phyloP scores from a whole-genome alignment of 495 filamentous ascomycete species.

The Elasticomyces elasticus region DNA sequence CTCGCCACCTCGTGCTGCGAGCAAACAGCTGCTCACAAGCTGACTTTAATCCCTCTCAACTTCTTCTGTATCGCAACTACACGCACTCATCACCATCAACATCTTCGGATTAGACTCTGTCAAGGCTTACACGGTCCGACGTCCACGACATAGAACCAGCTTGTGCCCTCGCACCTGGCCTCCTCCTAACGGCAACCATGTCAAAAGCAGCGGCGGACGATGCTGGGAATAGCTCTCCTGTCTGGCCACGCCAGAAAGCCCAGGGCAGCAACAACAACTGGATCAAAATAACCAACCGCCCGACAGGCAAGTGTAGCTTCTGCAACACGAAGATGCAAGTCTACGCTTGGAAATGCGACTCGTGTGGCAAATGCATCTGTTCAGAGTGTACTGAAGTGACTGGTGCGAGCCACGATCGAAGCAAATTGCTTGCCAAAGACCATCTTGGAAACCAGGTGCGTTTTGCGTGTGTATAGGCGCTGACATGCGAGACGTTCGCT shows the following conservation, averaged over 20 bases:
- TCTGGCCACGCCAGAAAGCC: slow-evolving; percentile 1
- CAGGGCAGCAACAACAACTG: slow-evolving; percentile 7
- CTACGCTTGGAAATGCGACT: slow-evolving; percentile 6
- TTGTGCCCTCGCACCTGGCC: no score
- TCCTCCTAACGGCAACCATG: no score
- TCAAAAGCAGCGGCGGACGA: neutral
- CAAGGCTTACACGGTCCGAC: no score
- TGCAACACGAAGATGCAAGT: slow-evolving; percentile 9
- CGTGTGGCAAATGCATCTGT: slow-evolving; percentile 13
- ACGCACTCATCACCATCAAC: neutral
- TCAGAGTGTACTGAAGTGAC: slow-evolving; percentile 9
- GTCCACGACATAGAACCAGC: no score
- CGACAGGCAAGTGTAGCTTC: slow-evolving; percentile 13
- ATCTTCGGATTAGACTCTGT: no score
- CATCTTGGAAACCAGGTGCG: neutral
- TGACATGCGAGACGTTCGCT: no score
- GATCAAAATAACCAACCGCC: slow-evolving; percentile 7
- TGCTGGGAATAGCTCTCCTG: neutral
- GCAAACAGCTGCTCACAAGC: neutral
- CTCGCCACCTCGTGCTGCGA: neutral
- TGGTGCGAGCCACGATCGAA: neutral
- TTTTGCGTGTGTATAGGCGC: neutral
- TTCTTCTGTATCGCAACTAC: neutral
- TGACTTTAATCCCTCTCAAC: neutral
- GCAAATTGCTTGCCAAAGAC: slow-evolving; percentile 1